These are phyloP conservation scores for Diutina sp. DNA, from an alignment of 1,139 yeast species.

Conservation along the genomic window DNA sequence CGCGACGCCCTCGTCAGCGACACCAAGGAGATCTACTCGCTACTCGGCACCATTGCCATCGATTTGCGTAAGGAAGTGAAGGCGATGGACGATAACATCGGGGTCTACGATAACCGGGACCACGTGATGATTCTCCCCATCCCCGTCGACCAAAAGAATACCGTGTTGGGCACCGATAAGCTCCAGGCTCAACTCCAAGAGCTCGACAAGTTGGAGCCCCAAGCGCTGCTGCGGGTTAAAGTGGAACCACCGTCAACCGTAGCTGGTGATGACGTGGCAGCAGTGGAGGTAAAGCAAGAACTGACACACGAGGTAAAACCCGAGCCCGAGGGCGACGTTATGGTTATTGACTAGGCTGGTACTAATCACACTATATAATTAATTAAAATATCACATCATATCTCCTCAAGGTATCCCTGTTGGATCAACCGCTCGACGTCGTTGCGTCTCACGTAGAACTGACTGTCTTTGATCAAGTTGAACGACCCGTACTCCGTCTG, in stretches of 20 bases:
- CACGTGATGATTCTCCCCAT: constrained; percentile 46
- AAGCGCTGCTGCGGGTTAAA: not conserved
- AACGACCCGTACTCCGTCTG: constrained; percentile 97
- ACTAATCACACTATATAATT: not conserved
- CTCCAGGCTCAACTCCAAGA: constrained; percentile 23
- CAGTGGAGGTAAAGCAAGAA: not conserved
- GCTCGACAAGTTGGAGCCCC: constrained; percentile 6
- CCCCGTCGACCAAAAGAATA: constrained; percentile 48
- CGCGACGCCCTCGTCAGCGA: constrained; percentile 8
- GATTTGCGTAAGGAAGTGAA: constrained; percentile 44
- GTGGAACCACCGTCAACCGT: not conserved
- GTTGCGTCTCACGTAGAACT: constrained; percentile 83
- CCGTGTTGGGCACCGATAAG: constrained; percentile 40
- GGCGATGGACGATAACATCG: constrained; percentile 44
- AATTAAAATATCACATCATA: constrained; percentile 1
- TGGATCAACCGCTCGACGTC: constrained; percentile 91
- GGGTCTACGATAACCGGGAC: constrained; percentile 32
- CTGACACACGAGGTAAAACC: not conserved
- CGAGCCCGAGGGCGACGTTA: not conserved
- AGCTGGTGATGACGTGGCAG: not conserved
- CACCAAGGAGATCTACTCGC: constrained; percentile 18
- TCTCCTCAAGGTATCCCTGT: constrained; percentile 81
- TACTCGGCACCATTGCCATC: constrained; percentile 29
- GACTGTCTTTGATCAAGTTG: constrained; percentile 89
- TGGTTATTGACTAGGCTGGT: not conserved